Evolutionary conservation across 1,284 basidiomycete genomes (phyloP), one percentile per base, ranked within the genome.

Genomic region (Ganoderma sp.): DNA sequence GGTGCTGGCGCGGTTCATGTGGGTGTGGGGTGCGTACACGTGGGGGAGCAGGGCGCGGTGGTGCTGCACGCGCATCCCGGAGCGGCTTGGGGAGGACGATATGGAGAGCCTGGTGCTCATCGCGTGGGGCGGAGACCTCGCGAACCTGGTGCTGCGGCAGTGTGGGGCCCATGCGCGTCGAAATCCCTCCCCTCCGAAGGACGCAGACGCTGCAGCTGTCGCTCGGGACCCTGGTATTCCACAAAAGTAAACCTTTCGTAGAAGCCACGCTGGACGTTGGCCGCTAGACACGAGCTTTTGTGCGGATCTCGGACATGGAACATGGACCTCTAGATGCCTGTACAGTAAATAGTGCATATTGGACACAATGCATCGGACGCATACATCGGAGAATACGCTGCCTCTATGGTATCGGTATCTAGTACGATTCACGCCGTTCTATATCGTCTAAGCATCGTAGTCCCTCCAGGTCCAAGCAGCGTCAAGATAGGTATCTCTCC

Each of bases 41-140:
- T 28, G 74, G 71, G 43, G 84, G 83, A 69, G 64, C 70, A 37
- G 66, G 80, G 50, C 3, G 28, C 14, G 79, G 81, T 67, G 69
- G 22, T 69, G 62, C 75, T 73, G 82, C 50, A 77, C 81, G 4
- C 76, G 52, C n/a, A 10, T 3, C n/a, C 45, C 45, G 22, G 32
- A 25, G 22, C 63, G 67, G 8, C 14, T 86, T 1, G 84, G 84
- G 15, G 75, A 79, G 65, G 80, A 85, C 69, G 84, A 85, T 61
- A 78, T 75, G 64, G 84, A 85, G 71, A 82, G 79, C 61, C 63
- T 85, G 37, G 85, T 81, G 73, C 74, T 84, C n/a, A 71, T 71
- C 14, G 60, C 48, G 61, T 48, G 65, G 59, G 69, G 68, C 32
- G 62, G 66, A n/a, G 22, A 69, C n/a, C 50, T 60, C 37, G 52